Base-by-base conservation (phyloP, 192 early-diverging fungal species). In the Physocladia obscura region DNA sequence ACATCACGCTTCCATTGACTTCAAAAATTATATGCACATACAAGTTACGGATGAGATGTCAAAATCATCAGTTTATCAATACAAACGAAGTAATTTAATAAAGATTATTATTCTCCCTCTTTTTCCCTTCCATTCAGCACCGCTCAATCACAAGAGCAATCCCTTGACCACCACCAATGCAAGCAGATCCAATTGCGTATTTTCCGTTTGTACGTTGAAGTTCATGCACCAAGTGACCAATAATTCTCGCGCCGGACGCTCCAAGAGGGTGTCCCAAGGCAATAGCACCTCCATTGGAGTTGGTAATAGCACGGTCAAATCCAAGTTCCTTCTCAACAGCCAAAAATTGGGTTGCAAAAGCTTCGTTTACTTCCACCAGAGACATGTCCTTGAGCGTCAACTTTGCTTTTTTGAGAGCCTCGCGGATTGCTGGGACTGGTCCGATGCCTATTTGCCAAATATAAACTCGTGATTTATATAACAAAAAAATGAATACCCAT, bases 331-430 rank as follows among this genome's bases (percentile, higher is more conserved):
- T 92, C 68, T 90, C 90, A 24, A 93, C 92, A 19, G 95, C 88
- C 51, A 97, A 76, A 73, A 90, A 91, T 76, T 97, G 95, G 19
- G 90, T 89, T 47, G 93, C 93, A 80, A 98, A 98, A n/a, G 97
- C 97, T 82, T 98, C 97, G 78, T 98, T 98, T 77, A 98, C 91
- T 79, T 98, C 97, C 57, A 96, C 78, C 17, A 96, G 73, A 57
- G 89, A 90, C 87, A 98, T 96, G 72, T 97, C 90, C 51, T 84
- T 85, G 49, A 97, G 73, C 15, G 76, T 63, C 55, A 96, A 77
- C 19, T 87, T 88, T 47, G 94, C 91, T 72, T 87, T 85, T 68
- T 88, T 89, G 64, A 98, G 85, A 13, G 90, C 95, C 11, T 84
- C 89, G 29, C 85, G 82, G 67, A 97, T 95, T 62, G 97, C 94